These are phyloP conservation scores for Xylaria sp. DNA, from an alignment of 495 filamentous ascomycete species.

Conservation along the genomic window DNA sequence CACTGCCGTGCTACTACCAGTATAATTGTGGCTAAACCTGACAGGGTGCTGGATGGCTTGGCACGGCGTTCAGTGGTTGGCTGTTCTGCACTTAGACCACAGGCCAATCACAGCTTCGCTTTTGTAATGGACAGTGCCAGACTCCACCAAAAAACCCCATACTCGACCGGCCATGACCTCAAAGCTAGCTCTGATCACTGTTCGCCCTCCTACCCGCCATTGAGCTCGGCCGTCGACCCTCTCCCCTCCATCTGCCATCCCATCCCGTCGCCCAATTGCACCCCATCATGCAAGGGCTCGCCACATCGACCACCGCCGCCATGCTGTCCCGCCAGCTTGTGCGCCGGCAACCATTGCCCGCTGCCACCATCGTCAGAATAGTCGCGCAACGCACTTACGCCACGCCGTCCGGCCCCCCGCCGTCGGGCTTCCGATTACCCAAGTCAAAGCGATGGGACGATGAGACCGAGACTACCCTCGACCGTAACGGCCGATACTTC, in stretches of 20 bases:
- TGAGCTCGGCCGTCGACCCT: conserved; percentile 29
- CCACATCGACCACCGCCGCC: conserved; percentile 42
- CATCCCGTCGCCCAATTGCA: conserved; percentile 36
- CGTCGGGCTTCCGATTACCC: conserved; percentile 76
- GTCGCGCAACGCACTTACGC: conserved; percentile 66
- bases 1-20: too few relatives aligned
- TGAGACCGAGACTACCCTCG: conserved; percentile 70
- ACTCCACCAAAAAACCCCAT: conserved; percentile 42
- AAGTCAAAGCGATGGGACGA: conserved; percentile 73
- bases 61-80: not conserved
- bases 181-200: conserved; percentile 25
- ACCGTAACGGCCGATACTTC: conserved; percentile 91
- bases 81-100: conserved; percentile 21
- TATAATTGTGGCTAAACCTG: not conserved
- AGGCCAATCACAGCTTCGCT: conserved; percentile 37
- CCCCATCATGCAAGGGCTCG: conserved; percentile 41
- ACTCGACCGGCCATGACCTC: conserved; percentile 37
- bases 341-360: conserved; percentile 36
- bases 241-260: conserved; percentile 25
- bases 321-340: conserved; percentile 50
- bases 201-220: conserved; percentile 29
- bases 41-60: not conserved
- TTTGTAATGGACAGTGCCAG: conserved; percentile 39
- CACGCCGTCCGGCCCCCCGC: conserved; percentile 78
- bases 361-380: conserved; percentile 36